A percentile compares a stretch with the other conserved stretches of the same genome.
Conservation (phyloP, 2,329 filamentous ascomycete genomes). For the Penicillium paneum region DNA sequence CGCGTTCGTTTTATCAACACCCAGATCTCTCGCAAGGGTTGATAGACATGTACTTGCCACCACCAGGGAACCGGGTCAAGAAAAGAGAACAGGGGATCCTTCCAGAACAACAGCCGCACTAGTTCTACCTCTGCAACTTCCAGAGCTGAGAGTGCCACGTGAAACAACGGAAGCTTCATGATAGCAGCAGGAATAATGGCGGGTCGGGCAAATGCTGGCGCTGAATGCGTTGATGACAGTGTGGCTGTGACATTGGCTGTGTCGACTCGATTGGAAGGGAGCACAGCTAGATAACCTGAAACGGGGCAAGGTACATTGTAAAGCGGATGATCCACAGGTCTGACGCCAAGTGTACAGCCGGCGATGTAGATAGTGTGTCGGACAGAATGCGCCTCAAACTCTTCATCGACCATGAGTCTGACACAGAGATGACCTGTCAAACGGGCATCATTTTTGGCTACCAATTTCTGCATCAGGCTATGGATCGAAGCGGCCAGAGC, state of each 20-base stretch:
- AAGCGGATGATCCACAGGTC: slow-evolving; percentile 25
- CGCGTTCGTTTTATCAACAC: slow-evolving; percentile 40
- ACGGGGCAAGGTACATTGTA: slow-evolving; percentile 30
- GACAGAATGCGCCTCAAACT: slow-evolving; percentile 31
- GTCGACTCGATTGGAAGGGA: slow-evolving; percentile 17
- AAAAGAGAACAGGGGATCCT: slow-evolving; percentile 53
- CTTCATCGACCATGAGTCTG: slow-evolving; percentile 62
- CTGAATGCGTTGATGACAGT: slow-evolving; percentile 9
- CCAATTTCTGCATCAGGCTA: slow-evolving; percentile 60
- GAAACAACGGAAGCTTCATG: neutral
- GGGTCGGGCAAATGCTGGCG: neutral
- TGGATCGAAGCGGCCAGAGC: slow-evolving; percentile 60
- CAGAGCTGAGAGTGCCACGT: neutral
- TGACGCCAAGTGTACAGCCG: slow-evolving; percentile 32
- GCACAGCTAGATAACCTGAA: slow-evolving; percentile 28
- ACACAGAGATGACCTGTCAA: slow-evolving; percentile 71
- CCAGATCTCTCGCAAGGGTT: slow-evolving; percentile 44
- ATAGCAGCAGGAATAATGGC: slow-evolving; percentile 1
- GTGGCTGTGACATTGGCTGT: slow-evolving; percentile 6
- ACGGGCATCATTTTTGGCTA: slow-evolving; percentile 45
- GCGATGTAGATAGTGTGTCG: slow-evolving; percentile 34
- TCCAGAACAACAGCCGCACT: slow-evolving; percentile 49
- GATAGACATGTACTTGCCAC: slow-evolving; percentile 57
- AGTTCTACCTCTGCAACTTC: slow-evolving; percentile 8
- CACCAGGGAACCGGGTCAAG: slow-evolving; percentile 59